Base-by-base conservation (phyloP, 2,329 filamentous ascomycete species). In the Dothistroma pini region DNA sequence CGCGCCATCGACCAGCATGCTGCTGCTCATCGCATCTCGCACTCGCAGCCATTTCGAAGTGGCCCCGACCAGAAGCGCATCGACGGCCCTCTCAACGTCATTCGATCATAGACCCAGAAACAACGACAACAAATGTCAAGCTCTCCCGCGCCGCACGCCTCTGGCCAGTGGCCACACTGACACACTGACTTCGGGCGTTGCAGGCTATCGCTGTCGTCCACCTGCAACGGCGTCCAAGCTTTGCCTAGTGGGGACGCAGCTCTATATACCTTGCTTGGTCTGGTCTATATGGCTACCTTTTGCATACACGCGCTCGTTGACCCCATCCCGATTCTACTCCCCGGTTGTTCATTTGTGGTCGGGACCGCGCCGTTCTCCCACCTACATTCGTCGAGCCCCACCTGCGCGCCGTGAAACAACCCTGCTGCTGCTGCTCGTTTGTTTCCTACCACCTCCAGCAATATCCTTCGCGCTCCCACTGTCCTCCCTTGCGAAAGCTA, bases 331-430 rank as follows among this genome's bases (percentile, higher is more conserved):
- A 38, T 44, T 25, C 34, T 50, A 48, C 48, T 19, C 35, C 56
- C 57, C 54, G 55, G 57, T 59, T 54, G 50, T 52, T 60, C 59
- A 44, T 57, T 50, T 56, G 44, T 51, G 22, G 22, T 58, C 61
- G 59, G 58, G 54, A 57, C 61, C 47, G 51, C 58, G 51, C 51
- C 52, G 47, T 55, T 54, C 62, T 59, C 61, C 59, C 66, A 62
- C 61, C 59, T 55, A 49, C 66, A 62, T 56, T 58, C 57, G 54
- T 64, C 58, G 63, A 48, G 59, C 63, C 60, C 63, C 62, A 65
- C 62, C 44, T 31, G 47, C 55, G 50, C 38, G 41, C 57, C 53
- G 56, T 60, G 52, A 60, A 41, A 53, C 54, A 51, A 59, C 61
- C 56, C 60, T 58, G 59, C 51, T 21, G 31, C 51, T 21, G 31